Percentiles rank a stretch among this genome's conserved stretches.
phyloP scores from a whole-genome alignment of 345 rosid species.

The Excoecaria agallocha region DNA sequence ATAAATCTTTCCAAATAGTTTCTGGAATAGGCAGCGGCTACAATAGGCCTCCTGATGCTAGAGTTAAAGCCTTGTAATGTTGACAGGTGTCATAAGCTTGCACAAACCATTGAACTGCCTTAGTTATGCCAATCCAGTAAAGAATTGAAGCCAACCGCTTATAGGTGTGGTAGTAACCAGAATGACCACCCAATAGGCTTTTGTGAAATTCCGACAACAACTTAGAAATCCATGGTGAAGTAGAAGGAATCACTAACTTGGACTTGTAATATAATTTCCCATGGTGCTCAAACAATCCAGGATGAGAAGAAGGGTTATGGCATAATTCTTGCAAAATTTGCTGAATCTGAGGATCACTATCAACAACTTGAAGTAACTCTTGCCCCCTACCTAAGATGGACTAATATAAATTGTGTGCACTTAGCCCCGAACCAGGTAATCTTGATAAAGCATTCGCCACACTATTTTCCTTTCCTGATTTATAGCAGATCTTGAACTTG shows the following conservation, averaged over 20 bases:
- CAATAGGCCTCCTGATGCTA: not conserved
- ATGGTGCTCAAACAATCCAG: not conserved
- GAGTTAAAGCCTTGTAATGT: not conserved
- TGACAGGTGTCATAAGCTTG: not conserved
- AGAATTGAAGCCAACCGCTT: not conserved
- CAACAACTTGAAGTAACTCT: not conserved
- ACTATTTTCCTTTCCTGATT: not conserved
- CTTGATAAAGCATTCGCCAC: not conserved
- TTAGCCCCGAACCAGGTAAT: no score
- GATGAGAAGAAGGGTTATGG: not conserved
- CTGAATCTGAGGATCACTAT: not conserved
- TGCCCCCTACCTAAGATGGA: not conserved
- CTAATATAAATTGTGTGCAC: no score
- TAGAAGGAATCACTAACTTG: not conserved
- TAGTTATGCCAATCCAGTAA: not conserved
- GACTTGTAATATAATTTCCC: not conserved
- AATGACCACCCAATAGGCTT: not conserved
- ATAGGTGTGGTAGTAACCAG: not conserved
- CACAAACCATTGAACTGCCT: not conserved
- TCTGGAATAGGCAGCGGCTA: not conserved
- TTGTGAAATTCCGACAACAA: not conserved
- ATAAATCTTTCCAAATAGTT: not conserved
- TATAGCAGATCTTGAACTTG: not conserved
- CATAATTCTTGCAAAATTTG: not conserved
- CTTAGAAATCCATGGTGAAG: not conserved